Evolutionary conservation across 2,329 filamentous ascomycete species (phyloP), one percentile per base, ranked within the genome.

Genomic region (Aspergillus luchuensis): DNA sequence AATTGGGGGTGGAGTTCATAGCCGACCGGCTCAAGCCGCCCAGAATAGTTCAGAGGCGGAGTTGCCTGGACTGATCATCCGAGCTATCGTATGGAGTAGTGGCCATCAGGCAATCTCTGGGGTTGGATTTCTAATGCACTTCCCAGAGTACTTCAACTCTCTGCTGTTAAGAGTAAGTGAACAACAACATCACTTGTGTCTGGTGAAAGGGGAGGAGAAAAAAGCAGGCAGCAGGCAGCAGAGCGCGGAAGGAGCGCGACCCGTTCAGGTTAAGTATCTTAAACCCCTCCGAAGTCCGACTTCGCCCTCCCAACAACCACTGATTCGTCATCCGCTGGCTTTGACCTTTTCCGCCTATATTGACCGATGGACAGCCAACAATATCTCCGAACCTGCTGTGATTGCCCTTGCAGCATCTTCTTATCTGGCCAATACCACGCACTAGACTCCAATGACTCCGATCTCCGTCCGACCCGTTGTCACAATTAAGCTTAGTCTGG

Each of bases 251-350:
- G 47, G 47, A 25, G 47, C 47, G 25, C 11, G 33, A 2, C 47
- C 47, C 47, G 47, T 50, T 50, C 23, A 5, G 47, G 47, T 50
- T 50, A 50, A 50, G 47, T 50, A 50, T 50, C 23, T n/a, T 50
- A 15, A 10, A 13, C 41, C 41, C 47, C 25, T 30, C 47, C 47
- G 8, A 17, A 30, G 47, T 15, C 47, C 47, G 47, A 50, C 47
- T 50, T 50, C 47, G 47, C 47, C 25, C n/a, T 50, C 47, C 23
- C 23, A 11, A 11, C 6, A 28, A 17, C 8, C 33, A 15, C 19
- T 49, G 45, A 49, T 49, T 49, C 45, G 45, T 49, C 45, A 25
- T 28, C 21, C 13, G 23, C 45, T 49, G 47, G 25, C 25, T 33
- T 28, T 50, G 47, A 30, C 47, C 47, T 50, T 50, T 50, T 50